These are phyloP conservation scores for Trichoderma sp. DNA, from an alignment of 2,329 filamentous ascomycete species.

Conservation along the genomic window DNA sequence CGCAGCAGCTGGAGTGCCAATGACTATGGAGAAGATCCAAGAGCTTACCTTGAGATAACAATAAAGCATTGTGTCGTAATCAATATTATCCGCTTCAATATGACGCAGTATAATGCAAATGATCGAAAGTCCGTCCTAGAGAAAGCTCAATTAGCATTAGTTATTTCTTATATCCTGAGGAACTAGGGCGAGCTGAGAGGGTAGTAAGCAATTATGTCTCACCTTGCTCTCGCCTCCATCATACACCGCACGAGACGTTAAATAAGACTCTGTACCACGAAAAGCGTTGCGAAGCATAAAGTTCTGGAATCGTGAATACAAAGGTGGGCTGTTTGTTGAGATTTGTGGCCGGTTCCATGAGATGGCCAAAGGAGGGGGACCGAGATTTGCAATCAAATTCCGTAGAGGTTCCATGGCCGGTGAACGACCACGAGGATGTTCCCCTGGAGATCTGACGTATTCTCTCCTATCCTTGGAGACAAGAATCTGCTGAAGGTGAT, in stretches of 20 bases:
- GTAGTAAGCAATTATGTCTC: not conserved
- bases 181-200: no score
- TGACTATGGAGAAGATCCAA: not conserved
- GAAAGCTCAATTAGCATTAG: conserved; percentile 8
- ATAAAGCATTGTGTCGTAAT: conserved; percentile 64
- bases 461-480: conserved; percentile 59
- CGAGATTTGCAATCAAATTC: conserved; percentile 63
- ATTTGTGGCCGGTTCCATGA: conserved; percentile 68
- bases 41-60: conserved; percentile 61
- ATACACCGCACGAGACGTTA: conserved; percentile 65
- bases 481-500: conserved; percentile 64
- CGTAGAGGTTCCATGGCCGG: conserved; percentile 60
- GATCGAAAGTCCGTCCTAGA: conserved; percentile 62
- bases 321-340: conserved; percentile 59
- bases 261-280: conserved; percentile 61
- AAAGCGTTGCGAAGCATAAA: conserved; percentile 71
- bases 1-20: not conserved
- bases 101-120: conserved; percentile 68
- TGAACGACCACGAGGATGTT: conserved; percentile 51
- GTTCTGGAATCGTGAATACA: conserved; percentile 68
- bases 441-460: conserved; percentile 53
- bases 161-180: not conserved
- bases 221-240: conserved; percentile 70
- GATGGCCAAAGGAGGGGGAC: conserved; percentile 64
- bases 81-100: conserved; percentile 63